Evolutionary conservation across 1,139 yeast species (phyloP).

Genomic region (Schwanniomyces etchellsii): DNA sequence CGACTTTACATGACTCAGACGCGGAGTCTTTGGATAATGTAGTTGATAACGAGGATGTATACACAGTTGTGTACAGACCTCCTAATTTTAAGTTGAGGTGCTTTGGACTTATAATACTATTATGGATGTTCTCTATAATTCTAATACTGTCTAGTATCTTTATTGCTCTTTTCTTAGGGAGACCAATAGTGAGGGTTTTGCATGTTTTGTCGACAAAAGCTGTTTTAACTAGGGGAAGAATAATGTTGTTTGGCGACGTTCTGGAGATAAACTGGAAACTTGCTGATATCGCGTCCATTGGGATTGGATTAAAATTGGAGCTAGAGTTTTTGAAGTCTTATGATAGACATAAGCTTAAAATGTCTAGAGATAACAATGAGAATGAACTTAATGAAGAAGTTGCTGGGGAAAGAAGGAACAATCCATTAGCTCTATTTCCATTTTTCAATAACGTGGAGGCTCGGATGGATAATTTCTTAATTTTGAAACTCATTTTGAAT

Average conservation of each 20-base stretch:
- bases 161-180: constrained; percentile 33
- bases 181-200: constrained; percentile 24
- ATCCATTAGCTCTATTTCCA: constrained; percentile 1
- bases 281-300: constrained; percentile 20
- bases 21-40: constrained; percentile 50
- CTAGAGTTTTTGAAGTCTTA: constrained; percentile 12
- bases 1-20: constrained; percentile 16
- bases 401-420: neutral
- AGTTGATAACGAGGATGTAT: constrained; percentile 45
- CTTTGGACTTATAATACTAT: constrained; percentile 44
- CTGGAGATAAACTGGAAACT: constrained; percentile 15
- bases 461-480: constrained; percentile 2
- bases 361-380: constrained; percentile 10
- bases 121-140: constrained; percentile 69
- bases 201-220: constrained; percentile 3
- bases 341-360: constrained; percentile 12
- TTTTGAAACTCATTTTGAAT: constrained; percentile 2
- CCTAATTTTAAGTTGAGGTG: constrained; percentile 66
- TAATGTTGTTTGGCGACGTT: constrained; percentile 1
- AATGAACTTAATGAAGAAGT: constrained; percentile 7
- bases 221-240: constrained; percentile 1
- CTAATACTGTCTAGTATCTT: constrained; percentile 33
- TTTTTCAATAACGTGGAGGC: constrained; percentile 4
- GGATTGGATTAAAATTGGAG: constrained; percentile 16
- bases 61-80: constrained; percentile 81